Evolutionary conservation across 2,329 filamentous ascomycete genomes (phyloP).

Genomic region (Colletotrichum incanum): DNA sequence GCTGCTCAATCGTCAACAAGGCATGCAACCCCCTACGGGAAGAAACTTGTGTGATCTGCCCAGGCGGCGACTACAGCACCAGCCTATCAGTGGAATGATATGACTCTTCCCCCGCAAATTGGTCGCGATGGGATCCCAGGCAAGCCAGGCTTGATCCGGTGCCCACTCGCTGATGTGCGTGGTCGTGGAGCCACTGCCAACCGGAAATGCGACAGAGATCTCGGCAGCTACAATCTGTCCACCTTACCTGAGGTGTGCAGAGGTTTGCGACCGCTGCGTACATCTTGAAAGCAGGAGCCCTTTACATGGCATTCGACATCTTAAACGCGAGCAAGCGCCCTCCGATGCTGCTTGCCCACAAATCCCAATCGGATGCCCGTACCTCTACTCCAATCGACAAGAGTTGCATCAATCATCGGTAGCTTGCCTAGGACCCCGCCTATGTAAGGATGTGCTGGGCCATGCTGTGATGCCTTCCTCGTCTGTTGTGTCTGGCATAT

Average conservation of each 20-base stretch:
- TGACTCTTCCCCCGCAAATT: conserved; percentile 43
- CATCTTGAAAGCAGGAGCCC: not conserved
- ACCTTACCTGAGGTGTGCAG: not conserved
- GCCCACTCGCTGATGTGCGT: conserved; percentile 39
- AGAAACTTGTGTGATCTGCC: conserved; percentile 31
- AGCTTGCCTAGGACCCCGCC: conserved; percentile 5
- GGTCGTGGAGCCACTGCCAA: conserved; percentile 37
- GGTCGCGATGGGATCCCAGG: conserved; percentile 38
- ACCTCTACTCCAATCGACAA: not conserved
- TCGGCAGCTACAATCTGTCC: conserved; percentile 29
- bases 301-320: not conserved
- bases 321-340: not conserved
- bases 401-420: not conserved
- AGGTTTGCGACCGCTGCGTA: not conserved
- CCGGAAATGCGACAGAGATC: conserved; percentile 31
- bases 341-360: not conserved
- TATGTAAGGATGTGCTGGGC: conserved; percentile 11
- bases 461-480: conserved; percentile 9
- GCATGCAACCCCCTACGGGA: conserved; percentile 19
- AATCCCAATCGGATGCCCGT: not conserved
- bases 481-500: not conserved
- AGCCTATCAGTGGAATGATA: conserved; percentile 36
- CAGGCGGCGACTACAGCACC: conserved; percentile 27
- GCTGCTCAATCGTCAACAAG: conserved; percentile 10
- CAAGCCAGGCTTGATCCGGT: conserved; percentile 37